Evolutionary conservation across 257 asterid genomes (phyloP).

Genomic region (Gentiana dahurica): DNA sequence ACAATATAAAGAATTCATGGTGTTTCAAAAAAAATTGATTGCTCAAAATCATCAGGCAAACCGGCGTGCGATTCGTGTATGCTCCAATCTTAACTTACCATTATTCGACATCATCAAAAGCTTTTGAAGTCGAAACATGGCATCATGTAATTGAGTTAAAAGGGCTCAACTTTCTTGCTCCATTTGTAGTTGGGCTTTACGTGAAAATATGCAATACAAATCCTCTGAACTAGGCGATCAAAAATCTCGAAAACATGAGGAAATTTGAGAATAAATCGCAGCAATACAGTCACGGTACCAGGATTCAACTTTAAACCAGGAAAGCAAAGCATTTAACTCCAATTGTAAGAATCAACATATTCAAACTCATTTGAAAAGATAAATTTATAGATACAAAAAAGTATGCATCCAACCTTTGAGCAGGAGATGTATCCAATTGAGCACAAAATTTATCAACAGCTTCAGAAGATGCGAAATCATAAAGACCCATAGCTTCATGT

Average conservation of each 20-base stretch:
- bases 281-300: no score
- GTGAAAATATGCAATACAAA: conserved; percentile 56
- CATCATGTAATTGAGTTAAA: conserved; percentile 45
- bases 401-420: no score
- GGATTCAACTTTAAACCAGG: no score
- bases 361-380: no score
- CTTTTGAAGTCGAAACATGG: conserved; percentile 55
- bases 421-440: no score
- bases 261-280: conserved; percentile 55
- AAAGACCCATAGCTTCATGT: no score
- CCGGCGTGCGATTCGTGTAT: conserved; percentile 78
- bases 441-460: no score
- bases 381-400: no score
- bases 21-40: conserved; percentile 52
- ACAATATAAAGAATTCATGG: conserved; percentile 54
- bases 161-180: conserved; percentile 60
- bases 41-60: conserved; percentile 77
- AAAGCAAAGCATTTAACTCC: no score
- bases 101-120: conserved; percentile 55
- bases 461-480: no score
- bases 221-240: conserved; percentile 86
- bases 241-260: conserved; percentile 82
- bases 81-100: conserved; percentile 67
- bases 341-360: no score
- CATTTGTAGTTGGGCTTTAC: conserved; percentile 53